Evolutionary conservation across 2,329 filamentous ascomycete genomes (phyloP).

Genomic region (Drechslerella dactyloides): DNA sequence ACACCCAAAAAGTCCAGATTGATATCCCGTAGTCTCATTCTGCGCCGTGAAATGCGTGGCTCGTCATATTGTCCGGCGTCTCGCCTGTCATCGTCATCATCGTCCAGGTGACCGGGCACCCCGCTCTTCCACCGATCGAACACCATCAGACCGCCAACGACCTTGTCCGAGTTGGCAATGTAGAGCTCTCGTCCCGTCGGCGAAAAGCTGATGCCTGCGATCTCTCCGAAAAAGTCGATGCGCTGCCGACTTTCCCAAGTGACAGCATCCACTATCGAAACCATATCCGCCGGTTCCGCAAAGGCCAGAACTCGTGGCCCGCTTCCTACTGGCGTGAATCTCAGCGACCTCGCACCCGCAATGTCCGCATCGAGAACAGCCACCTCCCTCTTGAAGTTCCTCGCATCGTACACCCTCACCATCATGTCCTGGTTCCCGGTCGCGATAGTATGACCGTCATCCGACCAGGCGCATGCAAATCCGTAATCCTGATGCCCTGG

Average conservation of each 20-base stretch:
- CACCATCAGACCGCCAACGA: slow-evolving; percentile 71
- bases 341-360: slow-evolving; percentile 71
- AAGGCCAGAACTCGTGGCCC: slow-evolving; percentile 72
- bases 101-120: slow-evolving; percentile 20
- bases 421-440: slow-evolving; percentile 78
- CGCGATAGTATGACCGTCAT: slow-evolving; percentile 76
- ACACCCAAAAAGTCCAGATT: slow-evolving; percentile 49
- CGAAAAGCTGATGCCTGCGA: slow-evolving; percentile 72
- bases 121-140: slow-evolving; percentile 62
- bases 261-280: slow-evolving; percentile 72
- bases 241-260: slow-evolving; percentile 71
- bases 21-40: slow-evolving; percentile 46
- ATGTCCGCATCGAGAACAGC: slow-evolving; percentile 69
- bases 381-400: slow-evolving; percentile 68
- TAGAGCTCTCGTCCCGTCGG: slow-evolving; percentile 72
- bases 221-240: slow-evolving; percentile 76
- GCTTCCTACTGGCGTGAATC: slow-evolving; percentile 74
- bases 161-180: slow-evolving; percentile 70
- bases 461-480: slow-evolving; percentile 80
- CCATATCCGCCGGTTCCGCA: slow-evolving; percentile 76
- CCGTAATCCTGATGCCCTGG: slow-evolving; percentile 72
- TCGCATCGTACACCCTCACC: slow-evolving; percentile 77
- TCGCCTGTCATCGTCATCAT: slow-evolving; percentile 23
- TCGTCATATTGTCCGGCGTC: neutral
- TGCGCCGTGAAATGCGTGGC: slow-evolving; percentile 22